Conservation (phyloP, 805 yeast genomes). For the Candida saitoana region DNA sequence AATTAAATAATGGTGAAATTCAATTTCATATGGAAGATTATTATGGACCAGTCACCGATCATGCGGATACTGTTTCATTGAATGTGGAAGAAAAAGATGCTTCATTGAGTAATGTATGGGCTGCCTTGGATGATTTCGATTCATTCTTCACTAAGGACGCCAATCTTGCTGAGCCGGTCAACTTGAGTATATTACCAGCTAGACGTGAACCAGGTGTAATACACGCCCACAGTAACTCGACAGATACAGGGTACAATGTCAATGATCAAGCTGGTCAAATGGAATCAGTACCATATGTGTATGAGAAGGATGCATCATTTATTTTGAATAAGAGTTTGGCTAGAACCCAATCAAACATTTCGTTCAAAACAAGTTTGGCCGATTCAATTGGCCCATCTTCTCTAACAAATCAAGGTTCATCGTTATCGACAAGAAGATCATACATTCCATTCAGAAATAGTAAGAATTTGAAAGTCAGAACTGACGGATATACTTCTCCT, state of each 20-base stretch:
- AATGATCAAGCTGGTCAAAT: conserved; percentile 49
- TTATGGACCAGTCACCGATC: conserved; percentile 31
- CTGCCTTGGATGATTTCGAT: conserved; percentile 83
- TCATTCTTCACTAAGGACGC: conserved; percentile 70
- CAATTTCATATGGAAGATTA: conserved; percentile 62
- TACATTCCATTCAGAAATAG: conserved; percentile 41
- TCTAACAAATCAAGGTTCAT: conserved; percentile 9
- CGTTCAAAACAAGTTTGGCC: conserved; percentile 72
- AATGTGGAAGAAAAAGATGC: conserved; percentile 62
- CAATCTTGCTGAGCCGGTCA: conserved; percentile 4
- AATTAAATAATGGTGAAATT: conserved; percentile 34
- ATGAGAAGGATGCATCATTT: conserved; percentile 75
- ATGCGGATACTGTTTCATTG: conserved; percentile 45
- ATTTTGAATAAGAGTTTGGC: conserved; percentile 70
- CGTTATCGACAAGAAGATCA: conserved; percentile 23
- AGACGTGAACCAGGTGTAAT: conserved; percentile 13
- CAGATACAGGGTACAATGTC: conserved; percentile 50
- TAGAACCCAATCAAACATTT: conserved; percentile 67
- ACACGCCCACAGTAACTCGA: conserved; percentile 50
- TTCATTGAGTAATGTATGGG: conserved; percentile 86
- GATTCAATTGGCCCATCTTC: conserved; percentile 46
- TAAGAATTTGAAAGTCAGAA: conserved; percentile 14
- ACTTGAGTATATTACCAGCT: conserved; percentile 4
- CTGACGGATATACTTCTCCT: conserved; percentile 21
- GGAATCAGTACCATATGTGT: conserved; percentile 72